Percentiles rank a stretch among this genome's conserved stretches.
These are phyloP conservation scores for Candida ortonii DNA, from an alignment of 805 yeast species.

Conservation along the genomic window DNA sequence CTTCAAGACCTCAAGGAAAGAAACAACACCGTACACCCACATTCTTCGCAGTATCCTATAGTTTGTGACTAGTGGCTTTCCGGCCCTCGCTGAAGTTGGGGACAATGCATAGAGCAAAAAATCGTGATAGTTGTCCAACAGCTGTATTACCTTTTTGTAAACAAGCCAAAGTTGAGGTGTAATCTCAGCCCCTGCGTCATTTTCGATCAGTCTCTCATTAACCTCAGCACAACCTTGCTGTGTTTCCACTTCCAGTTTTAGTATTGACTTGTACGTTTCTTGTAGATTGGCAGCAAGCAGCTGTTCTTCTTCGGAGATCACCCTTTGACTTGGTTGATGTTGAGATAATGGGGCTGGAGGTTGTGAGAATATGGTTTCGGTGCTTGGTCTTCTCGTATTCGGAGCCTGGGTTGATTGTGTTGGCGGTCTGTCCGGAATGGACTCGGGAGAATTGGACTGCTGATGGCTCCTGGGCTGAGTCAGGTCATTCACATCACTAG, in stretches of 20 bases:
- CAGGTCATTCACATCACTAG: slow-evolving; percentile 25
- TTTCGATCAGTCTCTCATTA: slow-evolving; percentile 46
- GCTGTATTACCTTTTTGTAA: slow-evolving; percentile 62
- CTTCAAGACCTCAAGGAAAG: slow-evolving; percentile 72
- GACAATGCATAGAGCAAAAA: slow-evolving; percentile 68
- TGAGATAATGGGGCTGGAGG: slow-evolving; percentile 16
- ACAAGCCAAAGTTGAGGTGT: slow-evolving; percentile 67
- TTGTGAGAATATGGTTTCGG: slow-evolving; percentile 26
- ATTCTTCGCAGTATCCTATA: slow-evolving; percentile 75
- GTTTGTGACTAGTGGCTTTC: slow-evolving; percentile 71
- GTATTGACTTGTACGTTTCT: slow-evolving; percentile 69
- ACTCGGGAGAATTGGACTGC: slow-evolving; percentile 25
- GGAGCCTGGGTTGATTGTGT: slow-evolving; percentile 7
- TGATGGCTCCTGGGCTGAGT: slow-evolving; percentile 15
- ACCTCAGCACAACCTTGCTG: slow-evolving; percentile 66
- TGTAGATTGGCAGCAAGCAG: slow-evolving; percentile 66
- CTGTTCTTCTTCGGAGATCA: slow-evolving; percentile 54
- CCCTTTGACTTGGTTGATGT: slow-evolving; percentile 23
- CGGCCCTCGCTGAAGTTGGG: slow-evolving; percentile 66
- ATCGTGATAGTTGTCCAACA: slow-evolving; percentile 70
- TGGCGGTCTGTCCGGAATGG: slow-evolving; percentile 18
- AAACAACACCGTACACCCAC: slow-evolving; percentile 86
- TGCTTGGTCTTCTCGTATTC: slow-evolving; percentile 24
- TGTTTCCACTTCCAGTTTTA: slow-evolving; percentile 62
- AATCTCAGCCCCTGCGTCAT: slow-evolving; percentile 49